A percentile compares a stretch with the other conserved stretches of the same genome.
Conservation (phyloP, 2,329 filamentous ascomycete genomes). For the Talaromyces sp. region DNA sequence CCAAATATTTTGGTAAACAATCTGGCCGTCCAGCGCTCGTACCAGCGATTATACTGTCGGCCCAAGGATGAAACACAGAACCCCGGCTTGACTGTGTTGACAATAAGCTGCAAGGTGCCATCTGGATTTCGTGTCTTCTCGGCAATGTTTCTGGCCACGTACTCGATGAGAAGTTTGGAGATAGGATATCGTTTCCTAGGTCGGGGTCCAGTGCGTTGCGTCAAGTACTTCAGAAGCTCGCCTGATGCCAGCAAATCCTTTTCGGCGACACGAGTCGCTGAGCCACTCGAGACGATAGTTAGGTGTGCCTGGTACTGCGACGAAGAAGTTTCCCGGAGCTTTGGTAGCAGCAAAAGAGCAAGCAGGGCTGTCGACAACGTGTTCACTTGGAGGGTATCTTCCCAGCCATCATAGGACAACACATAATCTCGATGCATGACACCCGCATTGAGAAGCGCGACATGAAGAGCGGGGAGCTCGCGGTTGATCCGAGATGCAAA, state of each 20-base stretch:
- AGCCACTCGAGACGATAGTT: slow-evolving; percentile 43
- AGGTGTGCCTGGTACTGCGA: slow-evolving; percentile 26
- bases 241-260: slow-evolving; percentile 21
- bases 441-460: slow-evolving; percentile 45
- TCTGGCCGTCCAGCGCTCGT: slow-evolving; percentile 30
- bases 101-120: slow-evolving; percentile 35
- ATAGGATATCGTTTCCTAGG: slow-evolving; percentile 33
- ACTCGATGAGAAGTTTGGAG: slow-evolving; percentile 42
- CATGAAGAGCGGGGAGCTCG: slow-evolving; percentile 37
- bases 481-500: slow-evolving; percentile 37
- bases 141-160: slow-evolving; percentile 36
- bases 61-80: slow-evolving; percentile 40
- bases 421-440: slow-evolving; percentile 35
- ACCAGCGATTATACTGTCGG: slow-evolving; percentile 33
- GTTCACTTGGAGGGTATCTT: slow-evolving; percentile 55
- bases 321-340: slow-evolving; percentile 35
- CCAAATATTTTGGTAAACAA: slow-evolving; percentile 36
- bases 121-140: slow-evolving; percentile 23
- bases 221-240: slow-evolving; percentile 32
- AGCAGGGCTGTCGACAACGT: slow-evolving; percentile 54
- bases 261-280: slow-evolving; percentile 29
- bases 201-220: slow-evolving; percentile 23
- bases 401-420: slow-evolving; percentile 42
- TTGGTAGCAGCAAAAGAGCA: slow-evolving; percentile 49
- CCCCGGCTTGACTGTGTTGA: slow-evolving; percentile 44